Evolutionary conservation across 768 basidiomycete genomes (phyloP).

Genomic region (Xerocomus spinulosus): DNA sequence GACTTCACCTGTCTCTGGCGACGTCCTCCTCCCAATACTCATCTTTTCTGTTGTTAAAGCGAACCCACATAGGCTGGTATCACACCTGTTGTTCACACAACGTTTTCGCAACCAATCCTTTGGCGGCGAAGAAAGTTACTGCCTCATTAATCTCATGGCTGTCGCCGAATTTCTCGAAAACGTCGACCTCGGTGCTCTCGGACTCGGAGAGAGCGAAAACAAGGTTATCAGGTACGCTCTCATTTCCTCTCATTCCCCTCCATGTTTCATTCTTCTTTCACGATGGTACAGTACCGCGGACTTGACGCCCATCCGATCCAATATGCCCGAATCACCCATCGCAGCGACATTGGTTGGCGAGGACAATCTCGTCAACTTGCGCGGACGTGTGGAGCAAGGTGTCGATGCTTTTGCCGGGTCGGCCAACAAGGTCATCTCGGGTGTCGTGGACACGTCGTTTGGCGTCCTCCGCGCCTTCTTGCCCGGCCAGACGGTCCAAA

Average conservation of each 20-base stretch:
- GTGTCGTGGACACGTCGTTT: conserved; percentile 88
- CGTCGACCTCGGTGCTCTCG: conserved; percentile 76
- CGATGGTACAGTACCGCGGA: conserved; percentile 68
- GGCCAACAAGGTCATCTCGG: conserved; percentile 71
- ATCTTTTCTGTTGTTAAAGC: conserved; percentile 93
- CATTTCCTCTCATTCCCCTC: not conserved
- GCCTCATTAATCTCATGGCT: conserved; percentile 90
- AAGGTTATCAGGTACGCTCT: conserved; percentile 50
- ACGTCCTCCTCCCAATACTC: conserved; percentile 87
- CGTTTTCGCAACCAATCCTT: conserved; percentile 28
- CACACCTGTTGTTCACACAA: conserved; percentile 39
- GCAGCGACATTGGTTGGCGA: conserved; percentile 44
- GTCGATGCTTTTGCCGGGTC: conserved; percentile 77
- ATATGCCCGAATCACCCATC: no score
- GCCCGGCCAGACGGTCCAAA: conserved; percentile 35
- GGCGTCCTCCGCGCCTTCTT: conserved; percentile 79
- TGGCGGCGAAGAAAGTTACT: conserved; percentile 79
- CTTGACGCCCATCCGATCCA: conserved; percentile 78
- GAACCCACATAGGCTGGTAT: conserved; percentile 79
- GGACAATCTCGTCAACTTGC: conserved; percentile 53
- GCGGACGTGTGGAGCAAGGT: conserved; percentile 73
- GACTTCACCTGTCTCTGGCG: conserved; percentile 66
- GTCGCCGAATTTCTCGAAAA: conserved; percentile 95
- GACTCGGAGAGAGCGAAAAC: conserved; percentile 55
- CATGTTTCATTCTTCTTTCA: not conserved